These are phyloP conservation scores for Apiotrichum siamense DNA, from an alignment of 1,284 basidiomycete species.

Conservation along the genomic window DNA sequence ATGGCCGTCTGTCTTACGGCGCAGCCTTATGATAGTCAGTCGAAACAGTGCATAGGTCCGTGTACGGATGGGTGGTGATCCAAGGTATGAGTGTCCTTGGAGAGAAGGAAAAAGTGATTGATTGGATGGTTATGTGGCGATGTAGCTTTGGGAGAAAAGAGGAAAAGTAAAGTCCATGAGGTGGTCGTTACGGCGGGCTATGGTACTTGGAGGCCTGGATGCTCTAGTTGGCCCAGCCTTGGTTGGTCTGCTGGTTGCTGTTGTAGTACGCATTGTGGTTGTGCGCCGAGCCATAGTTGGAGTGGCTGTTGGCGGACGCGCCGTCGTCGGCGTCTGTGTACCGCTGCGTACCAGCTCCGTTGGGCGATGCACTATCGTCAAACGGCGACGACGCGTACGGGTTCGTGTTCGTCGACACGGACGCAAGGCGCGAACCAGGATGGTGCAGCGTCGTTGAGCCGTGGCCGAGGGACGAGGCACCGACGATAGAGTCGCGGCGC, in stretches of 20 bases:
- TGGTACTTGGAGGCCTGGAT: too few species aligned
- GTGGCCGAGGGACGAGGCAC: slow-evolving; percentile 3
- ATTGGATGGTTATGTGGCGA: too few species aligned
- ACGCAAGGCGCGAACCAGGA: not conserved
- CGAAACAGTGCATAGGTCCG: too few species aligned
- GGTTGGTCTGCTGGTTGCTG: not conserved
- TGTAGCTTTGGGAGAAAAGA: too few species aligned
- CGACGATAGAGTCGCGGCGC: slow-evolving; percentile 9
- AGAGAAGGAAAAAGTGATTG: too few species aligned
- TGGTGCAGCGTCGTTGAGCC: not conserved
- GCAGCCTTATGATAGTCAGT: too few species aligned
- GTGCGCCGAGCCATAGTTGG: slow-evolving; percentile 4
- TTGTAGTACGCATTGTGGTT: not conserved
- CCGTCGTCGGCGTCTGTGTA: not conserved
- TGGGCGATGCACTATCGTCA: too few species aligned
- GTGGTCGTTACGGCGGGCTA: too few species aligned
- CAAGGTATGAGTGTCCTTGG: too few species aligned
- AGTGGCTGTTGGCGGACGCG: not conserved
- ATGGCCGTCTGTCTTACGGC: too few species aligned
- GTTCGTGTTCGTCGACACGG: not conserved
- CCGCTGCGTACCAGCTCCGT: not conserved
- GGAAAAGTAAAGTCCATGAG: too few species aligned
- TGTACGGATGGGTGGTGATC: too few species aligned
- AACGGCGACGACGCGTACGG: slow-evolving; percentile 14
- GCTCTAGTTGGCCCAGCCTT: not conserved